Base-by-base conservation (phyloP, 768 basidiomycete species). In the Sarcodon aspratus region DNA sequence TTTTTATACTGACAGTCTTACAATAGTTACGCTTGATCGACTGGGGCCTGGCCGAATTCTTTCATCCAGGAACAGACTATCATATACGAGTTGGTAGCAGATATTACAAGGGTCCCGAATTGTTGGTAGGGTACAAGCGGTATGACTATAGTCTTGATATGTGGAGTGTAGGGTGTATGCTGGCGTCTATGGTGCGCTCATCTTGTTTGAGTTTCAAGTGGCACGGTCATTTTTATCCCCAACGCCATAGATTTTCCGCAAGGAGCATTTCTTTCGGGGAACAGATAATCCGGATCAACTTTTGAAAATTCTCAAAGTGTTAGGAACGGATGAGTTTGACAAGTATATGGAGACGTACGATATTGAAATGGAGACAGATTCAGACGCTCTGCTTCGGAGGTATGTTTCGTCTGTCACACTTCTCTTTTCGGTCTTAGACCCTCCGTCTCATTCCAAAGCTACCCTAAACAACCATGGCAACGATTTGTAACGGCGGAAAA, bases 121-220 rank as follows among this genome's bases (percentile, higher is more conserved):
- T 97, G 52, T 73, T 97, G 48, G 92, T 96, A 50, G 93, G 94
- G 64, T 95, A 94, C 71, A 91, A 95, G 65, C 88, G 92, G 63
- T 98, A 98, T 56, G 95, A 98, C 66, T 96, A 96, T 64, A 90
- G 87, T 65, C 69, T 97, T 57, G 94, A 97, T 63, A 85, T 97
- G 84, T 98, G 95, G 95, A 93, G 90, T 69, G 82, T 91, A 59
- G 95, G 95, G n/a, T 97, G 94, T 62, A 97, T 95, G 87, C 92
- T 95, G 62, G 95, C 95, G 9, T 89, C 89, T 9, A 95, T 98
- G 94, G 94, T 95, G 44, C 35, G 61, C 36, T 17, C 18, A 31
- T 2, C 6, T 11, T 9, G 15, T 27, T 35, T 31, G 38, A 15
- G 15, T n/a, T 8, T 45, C 35, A 6, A 18, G 36, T 36, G 31